These are phyloP conservation scores for Candida pseudoviswanathii DNA, from an alignment of 1,139 yeast genomes.

Conservation along the genomic window DNA sequence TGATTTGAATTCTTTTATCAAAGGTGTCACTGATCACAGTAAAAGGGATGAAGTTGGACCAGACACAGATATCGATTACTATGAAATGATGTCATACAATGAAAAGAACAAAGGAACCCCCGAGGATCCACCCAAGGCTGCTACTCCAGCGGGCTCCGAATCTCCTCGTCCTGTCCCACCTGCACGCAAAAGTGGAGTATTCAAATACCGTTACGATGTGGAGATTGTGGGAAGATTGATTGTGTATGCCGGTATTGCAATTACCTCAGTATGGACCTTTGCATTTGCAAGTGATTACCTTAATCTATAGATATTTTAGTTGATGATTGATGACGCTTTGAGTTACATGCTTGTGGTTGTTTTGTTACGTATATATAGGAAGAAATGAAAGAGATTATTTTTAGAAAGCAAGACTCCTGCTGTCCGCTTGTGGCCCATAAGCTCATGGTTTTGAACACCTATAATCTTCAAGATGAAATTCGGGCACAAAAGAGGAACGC, in stretches of 20 bases:
- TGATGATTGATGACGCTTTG: background rate
- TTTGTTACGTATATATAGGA: background rate
- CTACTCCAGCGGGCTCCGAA: background rate
- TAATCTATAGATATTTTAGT: slow-evolving; percentile 13
- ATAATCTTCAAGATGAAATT: background rate
- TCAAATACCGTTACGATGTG: slow-evolving; percentile 63
- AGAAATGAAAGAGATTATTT: no score
- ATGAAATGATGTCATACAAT: slow-evolving; percentile 41
- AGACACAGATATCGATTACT: slow-evolving; percentile 43
- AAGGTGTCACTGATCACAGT: slow-evolving; percentile 29
- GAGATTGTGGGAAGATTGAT: slow-evolving; percentile 72
- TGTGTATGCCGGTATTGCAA: slow-evolving; percentile 74
- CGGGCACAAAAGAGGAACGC: background rate
- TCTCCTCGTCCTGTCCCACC: slow-evolving; percentile 6
- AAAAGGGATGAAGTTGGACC: slow-evolving; percentile 39
- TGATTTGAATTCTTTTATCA: slow-evolving; percentile 37
- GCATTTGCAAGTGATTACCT: slow-evolving; percentile 22
- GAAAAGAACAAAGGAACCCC: slow-evolving; percentile 16
- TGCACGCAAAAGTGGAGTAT: slow-evolving; percentile 40
- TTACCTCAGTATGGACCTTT: slow-evolving; percentile 49
- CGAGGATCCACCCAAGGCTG: background rate
- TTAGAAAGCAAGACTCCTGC: no score
- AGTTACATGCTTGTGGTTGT: background rate
- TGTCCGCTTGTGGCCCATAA: background rate
- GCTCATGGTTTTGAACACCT: background rate